Percentiles rank a stretch among this genome's conserved stretches.
Evolutionary conservation across 1,284 basidiomycete genomes (phyloP).

Genomic region (Leccinum griseonigrum): DNA sequence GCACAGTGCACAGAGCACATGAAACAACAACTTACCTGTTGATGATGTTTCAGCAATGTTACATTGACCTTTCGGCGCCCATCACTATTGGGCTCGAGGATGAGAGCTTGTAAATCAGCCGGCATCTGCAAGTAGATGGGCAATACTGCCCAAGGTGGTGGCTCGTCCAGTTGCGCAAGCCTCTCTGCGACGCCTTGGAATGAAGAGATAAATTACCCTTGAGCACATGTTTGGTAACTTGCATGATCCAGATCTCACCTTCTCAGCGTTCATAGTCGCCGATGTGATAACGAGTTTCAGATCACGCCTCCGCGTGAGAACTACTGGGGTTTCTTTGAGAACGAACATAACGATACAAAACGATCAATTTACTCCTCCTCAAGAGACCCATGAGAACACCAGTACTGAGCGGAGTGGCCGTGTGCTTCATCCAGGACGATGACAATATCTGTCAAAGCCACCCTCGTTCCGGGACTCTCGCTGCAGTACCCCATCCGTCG

Average conservation of each 20-base stretch:
- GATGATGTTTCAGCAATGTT: slow-evolving; percentile 98
- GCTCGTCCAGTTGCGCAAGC: slow-evolving; percentile 87
- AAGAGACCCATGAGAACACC: slow-evolving; percentile 97
- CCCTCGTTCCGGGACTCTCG: slow-evolving; percentile 96
- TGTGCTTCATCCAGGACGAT: slow-evolving; percentile 98
- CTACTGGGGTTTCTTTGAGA: slow-evolving; percentile 41
- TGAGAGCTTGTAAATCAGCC: slow-evolving; percentile 96
- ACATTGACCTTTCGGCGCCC: slow-evolving; percentile 96
- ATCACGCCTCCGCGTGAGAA: slow-evolving; percentile 87
- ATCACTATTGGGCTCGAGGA: slow-evolving; percentile 93
- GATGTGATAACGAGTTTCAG: slow-evolving; percentile 97
- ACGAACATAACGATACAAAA: background rate
- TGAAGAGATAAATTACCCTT: slow-evolving; percentile 30
- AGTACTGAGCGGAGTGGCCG: slow-evolving; percentile 90
- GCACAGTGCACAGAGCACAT: background rate
- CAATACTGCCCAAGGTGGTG: slow-evolving; percentile 80
- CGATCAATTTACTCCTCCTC: slow-evolving; percentile 71
- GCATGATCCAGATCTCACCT: slow-evolving; percentile 47
- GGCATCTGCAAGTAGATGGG: slow-evolving; percentile 99
- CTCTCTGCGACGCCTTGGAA: slow-evolving; percentile 60
- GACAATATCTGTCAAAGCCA: slow-evolving; percentile 90
- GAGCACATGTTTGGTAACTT: background rate
- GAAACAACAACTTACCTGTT: slow-evolving; percentile 56
- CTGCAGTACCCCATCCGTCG: slow-evolving; percentile 97
- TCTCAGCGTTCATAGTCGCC: slow-evolving; percentile 98